Base-by-base conservation (phyloP, 371 early-diverging fungal species). In the Mortierella polycephala region DNA sequence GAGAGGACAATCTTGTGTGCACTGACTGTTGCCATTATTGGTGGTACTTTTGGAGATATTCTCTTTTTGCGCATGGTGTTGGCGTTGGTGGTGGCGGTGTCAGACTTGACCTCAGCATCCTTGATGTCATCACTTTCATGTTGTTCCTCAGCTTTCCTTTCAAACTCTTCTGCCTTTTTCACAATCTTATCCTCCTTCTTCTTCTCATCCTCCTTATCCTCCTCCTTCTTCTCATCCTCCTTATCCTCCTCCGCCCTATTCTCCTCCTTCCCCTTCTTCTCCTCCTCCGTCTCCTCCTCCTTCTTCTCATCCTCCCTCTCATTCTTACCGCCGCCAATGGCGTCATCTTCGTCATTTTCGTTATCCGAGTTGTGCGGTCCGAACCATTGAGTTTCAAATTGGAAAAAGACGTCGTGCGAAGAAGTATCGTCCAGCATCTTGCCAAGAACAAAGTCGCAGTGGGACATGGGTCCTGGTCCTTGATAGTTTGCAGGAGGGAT, bases 1-100 rank as follows among this genome's bases (percentile, higher is more conserved):
- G 69, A 62, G 30, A 74, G 62, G 18, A 74, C 69, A 41, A 68
- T 51, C 52, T 53, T 64, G 61, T 74, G 74, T 0, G 74, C 74
- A 9, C 69, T 56, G 14, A 68, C 60, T 0, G 42, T 52, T 20
- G 60, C 57, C 23, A 39, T 45, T 1, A 30, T 30, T 4, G 30
- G 1, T 30, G 30, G 30, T 30, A 30, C 47, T n/a, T 14, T n/a
- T 9, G 47, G 47, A n/a, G 11, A n/a, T 11, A n/a, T 5, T 14
- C n/a, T 14, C 10, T 47, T 47, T 12, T 12, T 47, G 16, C 47
- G 11, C 47, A 47, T 47, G 47, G 11, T 47, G 47, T 47, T 47
- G 47, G 5, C 10, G 47, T 1, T 47, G 47, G 12, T 11, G 47
- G 5, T 11, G 47, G 0, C n/a, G 47, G 12, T 47, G 47, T 46